These are phyloP conservation scores for Colletotrichum acutatum DNA, from an alignment of 2,329 filamentous ascomycete genomes.

Conservation along the genomic window DNA sequence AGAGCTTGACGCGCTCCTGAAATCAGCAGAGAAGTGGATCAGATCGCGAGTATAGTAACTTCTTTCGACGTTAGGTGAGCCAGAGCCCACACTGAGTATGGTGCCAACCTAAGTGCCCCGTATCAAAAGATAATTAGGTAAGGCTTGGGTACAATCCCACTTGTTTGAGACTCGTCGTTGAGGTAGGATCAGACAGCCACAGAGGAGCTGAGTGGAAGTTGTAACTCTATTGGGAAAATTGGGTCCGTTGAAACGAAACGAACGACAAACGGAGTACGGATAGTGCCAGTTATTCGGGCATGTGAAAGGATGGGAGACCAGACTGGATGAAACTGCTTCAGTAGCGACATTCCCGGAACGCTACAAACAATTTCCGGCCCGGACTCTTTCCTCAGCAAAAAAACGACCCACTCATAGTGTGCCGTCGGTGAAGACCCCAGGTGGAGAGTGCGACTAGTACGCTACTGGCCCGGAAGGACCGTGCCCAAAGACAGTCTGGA, in stretches of 20 bases:
- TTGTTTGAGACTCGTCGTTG: neutral
- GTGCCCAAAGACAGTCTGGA: constrained; percentile 16
- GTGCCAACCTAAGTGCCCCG: no score
- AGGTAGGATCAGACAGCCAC: neutral
- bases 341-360: neutral
- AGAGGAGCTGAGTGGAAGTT: neutral
- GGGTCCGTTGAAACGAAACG: neutral
- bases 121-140: neutral
- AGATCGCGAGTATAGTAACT: neutral
- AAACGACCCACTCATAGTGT: neutral
- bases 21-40: neutral
- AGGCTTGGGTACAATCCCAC: neutral
- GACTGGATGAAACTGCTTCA: constrained; percentile 17
- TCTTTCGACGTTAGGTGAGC: neutral
- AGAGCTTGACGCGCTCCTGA: neutral
- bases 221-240: neutral
- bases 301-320: constrained; percentile 7
- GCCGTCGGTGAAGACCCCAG: neutral
- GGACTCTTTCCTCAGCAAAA: neutral
- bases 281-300: neutral
- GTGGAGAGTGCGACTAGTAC: constrained; percentile 12
- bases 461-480: neutral
- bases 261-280: neutral
- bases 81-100: neutral
- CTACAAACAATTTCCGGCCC: constrained; percentile 2